A percentile compares a stretch with the other conserved stretches of the same genome.
These are phyloP conservation scores for Cucumis variabilis DNA, from an alignment of 331 rosid genomes.

Conservation along the genomic window DNA sequence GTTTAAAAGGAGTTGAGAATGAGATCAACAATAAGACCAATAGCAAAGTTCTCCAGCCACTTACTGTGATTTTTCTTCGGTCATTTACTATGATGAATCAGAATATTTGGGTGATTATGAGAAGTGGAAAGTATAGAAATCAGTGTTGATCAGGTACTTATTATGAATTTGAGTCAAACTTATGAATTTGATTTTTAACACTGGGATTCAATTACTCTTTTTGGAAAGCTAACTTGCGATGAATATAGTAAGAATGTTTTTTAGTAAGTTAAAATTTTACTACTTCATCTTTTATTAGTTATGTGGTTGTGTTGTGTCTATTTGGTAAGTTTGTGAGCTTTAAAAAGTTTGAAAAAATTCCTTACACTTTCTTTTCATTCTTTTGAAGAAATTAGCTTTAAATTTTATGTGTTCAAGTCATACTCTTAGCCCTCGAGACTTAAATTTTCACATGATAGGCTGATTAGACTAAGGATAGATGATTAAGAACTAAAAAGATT, in stretches of 20 bases:
- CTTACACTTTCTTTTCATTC: too few relatives aligned
- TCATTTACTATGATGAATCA: too few relatives aligned
- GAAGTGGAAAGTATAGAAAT: too few relatives aligned
- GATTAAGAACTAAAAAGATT: not conserved
- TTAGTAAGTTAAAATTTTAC: too few relatives aligned
- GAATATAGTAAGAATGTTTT: not conserved
- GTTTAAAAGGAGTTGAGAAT: too few relatives aligned
- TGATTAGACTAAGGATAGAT: not conserved
- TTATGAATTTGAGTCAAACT: constrained; percentile 25
- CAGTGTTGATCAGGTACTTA: constrained; percentile 92
- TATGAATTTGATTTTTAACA: constrained; percentile 23
- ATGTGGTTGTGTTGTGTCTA: not conserved
- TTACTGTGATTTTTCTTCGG: too few relatives aligned
- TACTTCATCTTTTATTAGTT: too few relatives aligned
- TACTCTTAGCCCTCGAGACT: not conserved
- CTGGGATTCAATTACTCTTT: too few relatives aligned
- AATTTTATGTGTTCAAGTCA: not conserved
- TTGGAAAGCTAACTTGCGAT: not conserved
- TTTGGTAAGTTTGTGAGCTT: not conserved
- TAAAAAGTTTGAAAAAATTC: too few relatives aligned
- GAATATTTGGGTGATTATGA: too few relatives aligned
- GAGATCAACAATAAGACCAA: too few relatives aligned
- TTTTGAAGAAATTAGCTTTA: not conserved
- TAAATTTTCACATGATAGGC: not conserved
- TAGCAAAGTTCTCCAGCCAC: too few relatives aligned